Percentiles rank a stretch among this genome's conserved stretches.
Evolutionary conservation across 2,329 filamentous ascomycete species (phyloP).

Genomic region (Metarhizium brunneum): DNA sequence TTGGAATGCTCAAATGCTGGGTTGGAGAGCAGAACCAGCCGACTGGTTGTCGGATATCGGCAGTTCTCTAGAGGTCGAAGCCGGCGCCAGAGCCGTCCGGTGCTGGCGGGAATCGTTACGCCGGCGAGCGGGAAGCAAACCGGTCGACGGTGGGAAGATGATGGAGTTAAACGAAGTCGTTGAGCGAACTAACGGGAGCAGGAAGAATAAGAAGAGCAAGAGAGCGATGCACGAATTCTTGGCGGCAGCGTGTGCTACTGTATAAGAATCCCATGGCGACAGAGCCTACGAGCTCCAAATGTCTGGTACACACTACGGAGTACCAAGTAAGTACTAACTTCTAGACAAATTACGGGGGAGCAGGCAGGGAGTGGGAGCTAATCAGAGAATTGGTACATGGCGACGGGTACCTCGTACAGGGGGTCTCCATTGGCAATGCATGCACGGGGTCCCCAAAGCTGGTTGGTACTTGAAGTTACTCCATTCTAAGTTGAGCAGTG

Average conservation of each 20-base stretch:
- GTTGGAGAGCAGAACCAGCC: too few species aligned
- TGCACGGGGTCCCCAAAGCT: too few species aligned
- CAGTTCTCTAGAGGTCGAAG: background rate
- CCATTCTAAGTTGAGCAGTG: too few species aligned
- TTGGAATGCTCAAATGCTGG: too few species aligned
- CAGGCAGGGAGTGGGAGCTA: too few species aligned
- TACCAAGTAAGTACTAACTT: background rate
- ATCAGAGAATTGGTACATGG: too few species aligned
- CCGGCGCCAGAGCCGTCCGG: background rate
- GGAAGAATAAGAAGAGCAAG: background rate
- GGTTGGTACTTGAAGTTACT: too few species aligned
- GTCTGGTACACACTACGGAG: background rate
- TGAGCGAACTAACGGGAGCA: background rate
- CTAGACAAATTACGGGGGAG: too few species aligned
- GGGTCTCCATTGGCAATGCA: too few species aligned
- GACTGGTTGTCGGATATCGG: too few species aligned
- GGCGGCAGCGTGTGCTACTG: background rate
- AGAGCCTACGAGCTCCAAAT: too few species aligned
- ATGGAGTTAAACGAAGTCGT: background rate
- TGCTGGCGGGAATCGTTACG: background rate
- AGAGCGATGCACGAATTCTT: background rate
- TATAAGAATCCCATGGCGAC: background rate
- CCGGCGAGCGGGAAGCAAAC: background rate
- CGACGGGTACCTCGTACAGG: too few species aligned
- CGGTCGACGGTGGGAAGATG: background rate